Base-by-base conservation (phyloP, 257 asterid species). In the Euphrasia confusa region DNA sequence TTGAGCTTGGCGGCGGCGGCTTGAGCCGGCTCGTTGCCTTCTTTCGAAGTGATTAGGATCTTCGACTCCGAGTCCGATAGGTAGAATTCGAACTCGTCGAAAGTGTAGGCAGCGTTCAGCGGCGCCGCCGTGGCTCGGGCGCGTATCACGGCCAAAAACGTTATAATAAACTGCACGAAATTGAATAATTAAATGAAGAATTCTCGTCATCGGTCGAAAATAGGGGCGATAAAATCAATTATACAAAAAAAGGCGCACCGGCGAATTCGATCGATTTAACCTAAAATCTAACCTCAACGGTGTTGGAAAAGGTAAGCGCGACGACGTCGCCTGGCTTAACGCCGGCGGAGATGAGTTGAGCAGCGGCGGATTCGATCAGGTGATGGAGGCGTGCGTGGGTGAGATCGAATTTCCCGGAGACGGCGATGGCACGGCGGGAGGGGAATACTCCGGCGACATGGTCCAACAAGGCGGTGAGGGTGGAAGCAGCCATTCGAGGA, bases 71-170 rank as follows among this genome's bases (percentile, higher is more conserved):
- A 87, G 68, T 93, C 99, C 0, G 96, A 87, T 40, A 93, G 52
- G 72, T 93, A 93, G 69, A 89, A 93, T 63, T 85, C 95, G 75
- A 93, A 89, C 66, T 93, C 99, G 27, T 93, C 99, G 4, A 72
- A 78, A n/a, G 97, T 89, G 84, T 93, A 93, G n/a, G 97, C 97
- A n/a, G 94, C 65, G 68, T 93, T 93, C 54, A 93, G 78, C 44
- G 99, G 99, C 56, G 96, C 99, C 40, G 94, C 99, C 63, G 94
- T 89, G 0, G 97, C 99, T 55, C 94, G 72, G 59, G 73, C 92
- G 11, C 99, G 94, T 60, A 83, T 74, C 65, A 87, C 96, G 3
- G 97, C 86, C 81, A 93, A 50, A 77, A 93, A 93, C 90, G 74
- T 77, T 27, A 93, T 74, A 27, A 93, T 83, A 24, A 72, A 87